Evolutionary conservation across 2,329 filamentous ascomycete genomes (phyloP), one percentile per base, ranked within the genome.

Genomic region (Ascochyta rabiei): DNA sequence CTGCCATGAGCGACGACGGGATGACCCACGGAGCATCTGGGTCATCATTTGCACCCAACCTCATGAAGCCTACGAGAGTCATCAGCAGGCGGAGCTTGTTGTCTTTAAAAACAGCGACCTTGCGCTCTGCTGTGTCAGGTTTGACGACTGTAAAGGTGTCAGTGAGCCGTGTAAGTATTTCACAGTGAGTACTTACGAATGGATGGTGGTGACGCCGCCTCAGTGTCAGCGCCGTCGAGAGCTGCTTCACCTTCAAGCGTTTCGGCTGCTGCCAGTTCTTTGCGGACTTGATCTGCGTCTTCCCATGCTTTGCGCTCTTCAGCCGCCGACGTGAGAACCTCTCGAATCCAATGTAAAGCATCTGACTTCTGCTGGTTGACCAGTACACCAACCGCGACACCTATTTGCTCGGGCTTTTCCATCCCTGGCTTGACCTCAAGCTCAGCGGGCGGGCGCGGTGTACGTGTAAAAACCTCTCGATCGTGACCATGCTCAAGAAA

Each of bases 401-500:
- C 89, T 59, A 98, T 83, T 72, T 93, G 89, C 54, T 87, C 81
- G 26, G 80, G 78, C 54, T 77, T 79, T 37, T 89, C 87, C 59
- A 89, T 83, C 1, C 84, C 85, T 38, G 87, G 82, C 66, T 89
- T 90, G 63, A 99, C 89, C 65, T 95, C 90, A 18, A 99, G 80
- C 69, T 96, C 90, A 10, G 90, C 89, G 0, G 88, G 91, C 3
- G 91, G 84, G 61, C 85, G 85, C 9, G 87, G 84, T 38, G 86
- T 82, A n/a, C 82, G 80, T 18, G 83, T 82, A 21, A 87, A 72
- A 0, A 88, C 85, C 61, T 93, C 91, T 69, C 88, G 90, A 67
- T 97, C 92, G 64, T 91, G 89, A 0, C 95, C 95, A 68, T 93
- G 92, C 70, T 98, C 93, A 5, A 99, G 82, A 71, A 91, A 98